phyloP scores from a whole-genome alignment of 306 rosid species.

The Sophora flavescens region DNA sequence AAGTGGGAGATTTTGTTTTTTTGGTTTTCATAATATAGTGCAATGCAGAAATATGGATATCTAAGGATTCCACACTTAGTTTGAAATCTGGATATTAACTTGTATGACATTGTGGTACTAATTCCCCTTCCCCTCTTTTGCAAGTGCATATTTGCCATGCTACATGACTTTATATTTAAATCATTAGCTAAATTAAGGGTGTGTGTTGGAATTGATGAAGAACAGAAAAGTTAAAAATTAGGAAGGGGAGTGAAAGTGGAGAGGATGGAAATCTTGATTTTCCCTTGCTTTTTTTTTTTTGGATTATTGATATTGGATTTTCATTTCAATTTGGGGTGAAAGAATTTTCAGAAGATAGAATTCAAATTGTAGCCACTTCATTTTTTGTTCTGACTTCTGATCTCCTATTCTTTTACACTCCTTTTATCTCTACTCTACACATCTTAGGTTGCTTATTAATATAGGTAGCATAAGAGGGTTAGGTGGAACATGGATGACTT shows the following conservation, averaged over 20 bases:
- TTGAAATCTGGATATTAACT: slow-evolving; percentile 6
- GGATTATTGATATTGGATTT: background rate
- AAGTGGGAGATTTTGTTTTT: background rate
- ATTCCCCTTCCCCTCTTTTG: background rate
- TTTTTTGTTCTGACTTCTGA: background rate
- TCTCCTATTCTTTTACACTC: background rate
- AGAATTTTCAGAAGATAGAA: background rate
- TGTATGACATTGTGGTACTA: background rate
- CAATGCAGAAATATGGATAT: background rate
- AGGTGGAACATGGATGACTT: slow-evolving; percentile 28
- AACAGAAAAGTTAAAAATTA: background rate
- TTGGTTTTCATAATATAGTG: background rate
- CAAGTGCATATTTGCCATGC: background rate
- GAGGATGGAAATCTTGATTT: background rate
- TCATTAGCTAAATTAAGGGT: background rate
- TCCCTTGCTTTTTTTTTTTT: background rate
- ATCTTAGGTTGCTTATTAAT: background rate
- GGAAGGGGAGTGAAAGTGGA: background rate
- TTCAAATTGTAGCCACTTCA: background rate
- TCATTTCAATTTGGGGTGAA: slow-evolving; percentile 4
- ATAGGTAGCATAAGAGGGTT: slow-evolving; percentile 15
- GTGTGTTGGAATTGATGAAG: background rate
- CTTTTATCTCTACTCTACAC: background rate
- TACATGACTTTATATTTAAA: background rate
- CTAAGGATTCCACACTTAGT: slow-evolving; percentile 10